Percentiles rank a stretch among this genome's conserved stretches.
These are phyloP conservation scores for Tetradesmus obliquus DNA, from an alignment of 139 green algal genomes.

Conservation along the genomic window DNA sequence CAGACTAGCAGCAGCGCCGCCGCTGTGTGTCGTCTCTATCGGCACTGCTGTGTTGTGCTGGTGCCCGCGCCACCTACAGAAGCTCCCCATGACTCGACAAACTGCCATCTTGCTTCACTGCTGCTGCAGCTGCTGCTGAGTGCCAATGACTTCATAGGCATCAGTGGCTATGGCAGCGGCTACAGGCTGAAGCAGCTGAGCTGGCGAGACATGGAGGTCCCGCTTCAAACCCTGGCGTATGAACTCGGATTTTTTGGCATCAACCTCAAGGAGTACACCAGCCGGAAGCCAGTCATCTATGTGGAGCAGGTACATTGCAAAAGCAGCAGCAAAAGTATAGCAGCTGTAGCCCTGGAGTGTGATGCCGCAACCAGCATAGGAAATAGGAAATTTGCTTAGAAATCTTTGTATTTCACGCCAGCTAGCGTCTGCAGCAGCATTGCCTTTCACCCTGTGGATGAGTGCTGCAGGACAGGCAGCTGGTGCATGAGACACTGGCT, in stretches of 20 bases:
- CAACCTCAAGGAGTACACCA: constrained; percentile 30
- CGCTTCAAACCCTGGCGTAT: constrained; percentile 42
- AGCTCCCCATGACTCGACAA: neutral
- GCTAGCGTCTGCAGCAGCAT: too few species aligned
- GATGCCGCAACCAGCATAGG: neutral
- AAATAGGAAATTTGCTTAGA: neutral
- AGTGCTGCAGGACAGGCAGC: too few species aligned
- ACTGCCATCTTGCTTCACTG: neutral
- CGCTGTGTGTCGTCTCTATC: too few species aligned
- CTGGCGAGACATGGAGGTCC: constrained; percentile 26
- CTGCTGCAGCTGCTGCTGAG: constrained; percentile 10
- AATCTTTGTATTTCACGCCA: too few species aligned
- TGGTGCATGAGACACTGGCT: too few species aligned
- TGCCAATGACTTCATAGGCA: constrained; percentile 35
- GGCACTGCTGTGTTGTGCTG: too few species aligned
- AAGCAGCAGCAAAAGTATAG: neutral
- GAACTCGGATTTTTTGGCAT: constrained; percentile 42
- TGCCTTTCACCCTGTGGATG: too few species aligned
- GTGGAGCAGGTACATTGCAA: constrained; percentile 29
- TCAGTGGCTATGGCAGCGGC: constrained; percentile 35
- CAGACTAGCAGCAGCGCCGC: too few species aligned
- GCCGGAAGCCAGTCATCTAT: constrained; percentile 19
- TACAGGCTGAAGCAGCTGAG: constrained; percentile 7
- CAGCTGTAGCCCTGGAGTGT: neutral
- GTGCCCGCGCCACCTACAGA: too few species aligned